Percentiles rank a stretch among this genome's conserved stretches.
Conservation (phyloP, 2,329 filamentous ascomycete genomes). For the Botryosphaeria dothidea region DNA sequence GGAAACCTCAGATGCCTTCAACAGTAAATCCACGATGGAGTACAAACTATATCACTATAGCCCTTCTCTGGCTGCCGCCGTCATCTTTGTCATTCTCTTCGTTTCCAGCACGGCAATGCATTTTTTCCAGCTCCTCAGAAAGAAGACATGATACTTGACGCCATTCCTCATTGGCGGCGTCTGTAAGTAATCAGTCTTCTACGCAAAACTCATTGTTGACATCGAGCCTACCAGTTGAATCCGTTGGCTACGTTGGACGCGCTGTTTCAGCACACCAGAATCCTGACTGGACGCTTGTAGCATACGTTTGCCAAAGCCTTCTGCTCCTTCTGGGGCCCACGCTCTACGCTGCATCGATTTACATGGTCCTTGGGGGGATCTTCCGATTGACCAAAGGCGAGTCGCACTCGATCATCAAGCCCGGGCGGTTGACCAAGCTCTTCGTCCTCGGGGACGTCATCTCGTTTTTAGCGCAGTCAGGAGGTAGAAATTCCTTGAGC, state of each 20-base stretch:
- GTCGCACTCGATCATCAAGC: slow-evolving; percentile 34
- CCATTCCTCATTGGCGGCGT: slow-evolving; percentile 52
- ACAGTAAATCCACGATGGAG: slow-evolving; percentile 22
- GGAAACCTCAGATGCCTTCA: too few relatives aligned
- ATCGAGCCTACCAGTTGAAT: slow-evolving; percentile 43
- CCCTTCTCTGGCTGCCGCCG: slow-evolving; percentile 30
- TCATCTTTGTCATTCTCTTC: slow-evolving; percentile 34
- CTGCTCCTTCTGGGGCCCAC: slow-evolving; percentile 49
- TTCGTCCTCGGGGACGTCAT: slow-evolving; percentile 46
- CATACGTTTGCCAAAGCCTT: slow-evolving; percentile 47
- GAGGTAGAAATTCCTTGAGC: background rate
- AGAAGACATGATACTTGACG: slow-evolving; percentile 53
- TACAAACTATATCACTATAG: slow-evolving; percentile 37
- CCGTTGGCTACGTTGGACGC: slow-evolving; percentile 53
- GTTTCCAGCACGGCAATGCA: slow-evolving; percentile 36
- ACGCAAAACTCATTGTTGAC: background rate
- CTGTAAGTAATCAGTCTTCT: slow-evolving; percentile 36
- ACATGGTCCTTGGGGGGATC: slow-evolving; percentile 46
- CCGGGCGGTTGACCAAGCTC: slow-evolving; percentile 40
- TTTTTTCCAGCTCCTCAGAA: slow-evolving; percentile 37
- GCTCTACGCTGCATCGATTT: slow-evolving; percentile 48
- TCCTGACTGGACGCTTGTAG: slow-evolving; percentile 30
- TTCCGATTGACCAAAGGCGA: slow-evolving; percentile 38
- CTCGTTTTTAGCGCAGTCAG: slow-evolving; percentile 42
- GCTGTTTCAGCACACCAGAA: slow-evolving; percentile 30